phyloP scores from a whole-genome alignment of 1,139 yeast species.

The Suhomyces panamericanus region DNA sequence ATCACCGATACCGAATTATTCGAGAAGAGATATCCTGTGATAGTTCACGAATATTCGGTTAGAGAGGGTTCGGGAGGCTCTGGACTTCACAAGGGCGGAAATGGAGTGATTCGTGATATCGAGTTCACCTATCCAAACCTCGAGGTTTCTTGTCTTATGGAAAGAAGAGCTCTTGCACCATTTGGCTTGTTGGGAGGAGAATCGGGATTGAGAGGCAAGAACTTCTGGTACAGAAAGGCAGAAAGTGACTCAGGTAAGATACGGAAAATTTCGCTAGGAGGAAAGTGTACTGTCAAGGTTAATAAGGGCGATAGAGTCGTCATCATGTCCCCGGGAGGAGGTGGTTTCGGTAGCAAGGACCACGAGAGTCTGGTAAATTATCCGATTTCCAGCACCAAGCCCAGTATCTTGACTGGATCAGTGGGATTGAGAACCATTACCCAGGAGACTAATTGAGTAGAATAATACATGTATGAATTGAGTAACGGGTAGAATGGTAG shows the following conservation, averaged over 20 bases:
- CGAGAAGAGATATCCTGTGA: constrained; percentile 49
- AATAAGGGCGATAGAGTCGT: constrained; percentile 44
- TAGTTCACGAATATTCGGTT: constrained; percentile 42
- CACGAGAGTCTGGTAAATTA: constrained; percentile 19
- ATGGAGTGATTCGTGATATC: constrained; percentile 48
- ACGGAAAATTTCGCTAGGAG: constrained; percentile 37
- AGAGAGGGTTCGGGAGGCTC: constrained; percentile 44
- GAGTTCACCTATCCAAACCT: constrained; percentile 42
- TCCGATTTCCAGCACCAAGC: constrained; percentile 25
- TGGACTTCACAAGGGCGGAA: constrained; percentile 45
- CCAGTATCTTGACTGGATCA: constrained; percentile 36
- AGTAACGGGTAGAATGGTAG: too few relatives aligned
- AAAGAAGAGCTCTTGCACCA: constrained; percentile 46
- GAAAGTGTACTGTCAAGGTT: constrained; percentile 43
- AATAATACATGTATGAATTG: background rate
- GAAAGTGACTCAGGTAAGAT: constrained; percentile 24
- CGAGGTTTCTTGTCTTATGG: constrained; percentile 49
- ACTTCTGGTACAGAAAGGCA: constrained; percentile 35
- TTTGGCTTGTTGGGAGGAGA: constrained; percentile 47
- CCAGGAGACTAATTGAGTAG: constrained; percentile 35
- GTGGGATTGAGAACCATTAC: constrained; percentile 34
- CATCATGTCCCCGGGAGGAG: constrained; percentile 51
- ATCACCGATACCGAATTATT: constrained; percentile 50
- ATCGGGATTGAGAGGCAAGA: constrained; percentile 41
- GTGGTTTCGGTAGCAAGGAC: constrained; percentile 40